phyloP scores from a whole-genome alignment of 2,329 filamentous ascomycete genomes.

The Colletotrichum zoysiae region DNA sequence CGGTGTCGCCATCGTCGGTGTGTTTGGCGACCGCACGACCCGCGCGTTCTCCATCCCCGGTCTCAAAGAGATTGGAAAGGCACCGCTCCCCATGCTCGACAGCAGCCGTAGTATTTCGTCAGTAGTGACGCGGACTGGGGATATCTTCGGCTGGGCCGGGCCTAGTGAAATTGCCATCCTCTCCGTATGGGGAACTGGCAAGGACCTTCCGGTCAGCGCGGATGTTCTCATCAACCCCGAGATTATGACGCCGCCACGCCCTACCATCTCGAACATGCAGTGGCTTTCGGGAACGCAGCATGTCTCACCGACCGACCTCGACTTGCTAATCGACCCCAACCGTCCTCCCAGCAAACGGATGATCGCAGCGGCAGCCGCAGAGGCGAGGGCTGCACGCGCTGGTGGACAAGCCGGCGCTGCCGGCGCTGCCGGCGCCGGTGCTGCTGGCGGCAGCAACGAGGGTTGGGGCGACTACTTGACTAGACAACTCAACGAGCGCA shows the following conservation, averaged over 20 bases:
- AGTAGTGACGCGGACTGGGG: slow-evolving; percentile 80
- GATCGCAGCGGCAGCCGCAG: slow-evolving; percentile 81
- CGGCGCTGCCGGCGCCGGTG: slow-evolving; percentile 28
- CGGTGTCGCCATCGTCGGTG: slow-evolving; percentile 82
- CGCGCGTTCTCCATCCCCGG: slow-evolving; percentile 89
- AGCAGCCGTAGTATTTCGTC: slow-evolving; percentile 77
- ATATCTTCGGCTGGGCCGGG: slow-evolving; percentile 88
- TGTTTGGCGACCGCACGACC: slow-evolving; percentile 86
- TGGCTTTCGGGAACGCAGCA: slow-evolving; percentile 98
- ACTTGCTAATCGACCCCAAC: slow-evolving; percentile 88
- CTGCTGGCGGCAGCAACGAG: slow-evolving; percentile 60
- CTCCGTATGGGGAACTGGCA: slow-evolving; percentile 85
- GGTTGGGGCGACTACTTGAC: slow-evolving; percentile 85
- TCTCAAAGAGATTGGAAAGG: slow-evolving; percentile 83
- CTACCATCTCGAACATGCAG: slow-evolving; percentile 94
- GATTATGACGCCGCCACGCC: slow-evolving; percentile 79
- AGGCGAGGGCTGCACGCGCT: slow-evolving; percentile 71
- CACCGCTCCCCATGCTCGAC: slow-evolving; percentile 78
- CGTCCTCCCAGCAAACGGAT: slow-evolving; percentile 90
- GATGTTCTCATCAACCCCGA: slow-evolving; percentile 86
- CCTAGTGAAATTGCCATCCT: slow-evolving; percentile 87
- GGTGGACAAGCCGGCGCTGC: slow-evolving; percentile 48
- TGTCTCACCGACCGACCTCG: slow-evolving; percentile 87
- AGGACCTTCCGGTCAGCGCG: slow-evolving; percentile 70
- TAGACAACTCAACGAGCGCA: slow-evolving; percentile 88